Evolutionary conservation across 2,329 filamentous ascomycete species (phyloP).

Genomic region (Diaporthe citri): DNA sequence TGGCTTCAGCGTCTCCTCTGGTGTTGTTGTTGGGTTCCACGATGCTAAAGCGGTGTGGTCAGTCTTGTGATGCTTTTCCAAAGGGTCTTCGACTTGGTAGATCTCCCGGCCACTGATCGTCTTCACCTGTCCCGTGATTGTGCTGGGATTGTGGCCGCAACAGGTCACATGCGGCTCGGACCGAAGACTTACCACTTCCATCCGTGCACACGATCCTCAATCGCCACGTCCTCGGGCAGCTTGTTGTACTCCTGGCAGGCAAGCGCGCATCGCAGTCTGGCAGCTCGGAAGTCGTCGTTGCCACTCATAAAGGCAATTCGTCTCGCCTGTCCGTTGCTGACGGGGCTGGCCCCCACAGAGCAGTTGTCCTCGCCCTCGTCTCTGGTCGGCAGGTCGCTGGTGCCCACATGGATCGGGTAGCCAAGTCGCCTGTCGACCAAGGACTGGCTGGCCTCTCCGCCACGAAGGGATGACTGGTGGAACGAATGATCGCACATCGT

Average conservation of each 20-base stretch:
- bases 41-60: constrained; percentile 42
- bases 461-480: neutral
- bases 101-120: neutral
- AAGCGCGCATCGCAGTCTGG: constrained; percentile 45
- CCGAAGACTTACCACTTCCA: constrained; percentile 46
- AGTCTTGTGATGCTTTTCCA: neutral
- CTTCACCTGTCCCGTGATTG: neutral
- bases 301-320: constrained; percentile 46
- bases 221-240: constrained; percentile 47
- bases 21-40: constrained; percentile 44
- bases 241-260: constrained; percentile 49
- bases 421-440: neutral
- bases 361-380: neutral
- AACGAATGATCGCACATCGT: neutral
- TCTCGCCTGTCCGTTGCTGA: constrained; percentile 20
- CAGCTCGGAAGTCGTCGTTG: constrained; percentile 48
- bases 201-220: constrained; percentile 44
- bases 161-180: neutral
- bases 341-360: neutral
- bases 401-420: neutral
- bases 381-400: neutral
- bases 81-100: neutral
- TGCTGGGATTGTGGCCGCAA: neutral
- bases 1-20: constrained; percentile 37
- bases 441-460: neutral